Conservation (phyloP, 2,329 filamentous ascomycete species). For the Fusarium praegraminearum region DNA sequence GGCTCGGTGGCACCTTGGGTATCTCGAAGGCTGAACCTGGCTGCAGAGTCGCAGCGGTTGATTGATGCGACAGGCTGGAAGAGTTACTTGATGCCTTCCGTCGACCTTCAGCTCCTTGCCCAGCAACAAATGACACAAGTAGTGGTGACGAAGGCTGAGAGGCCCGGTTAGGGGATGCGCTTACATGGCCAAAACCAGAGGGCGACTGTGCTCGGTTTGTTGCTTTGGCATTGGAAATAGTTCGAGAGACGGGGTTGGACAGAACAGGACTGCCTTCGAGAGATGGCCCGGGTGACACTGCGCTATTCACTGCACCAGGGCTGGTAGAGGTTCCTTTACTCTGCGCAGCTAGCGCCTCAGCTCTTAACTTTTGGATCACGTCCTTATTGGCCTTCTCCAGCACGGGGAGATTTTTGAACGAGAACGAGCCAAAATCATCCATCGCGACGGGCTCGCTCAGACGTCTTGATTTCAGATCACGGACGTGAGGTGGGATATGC, state of each 20-base stretch:
- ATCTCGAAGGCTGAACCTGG: slow-evolving; percentile 79
- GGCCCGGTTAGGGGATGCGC: slow-evolving; percentile 86
- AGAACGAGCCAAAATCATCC: slow-evolving; percentile 96
- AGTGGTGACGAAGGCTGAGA: slow-evolving; percentile 79
- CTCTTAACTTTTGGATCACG: slow-evolving; percentile 94
- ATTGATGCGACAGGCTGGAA: slow-evolving; percentile 84
- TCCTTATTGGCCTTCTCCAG: slow-evolving; percentile 99
- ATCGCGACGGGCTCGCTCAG: slow-evolving; percentile 89
- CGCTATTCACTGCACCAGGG: slow-evolving; percentile 56
- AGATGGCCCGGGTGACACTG: slow-evolving; percentile 72
- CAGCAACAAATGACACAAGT: slow-evolving; percentile 95
- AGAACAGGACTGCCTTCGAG: slow-evolving; percentile 89
- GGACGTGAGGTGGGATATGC: slow-evolving; percentile 95
- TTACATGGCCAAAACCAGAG: slow-evolving; percentile 80
- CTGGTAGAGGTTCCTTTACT: slow-evolving; percentile 64
- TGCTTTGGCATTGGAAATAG: slow-evolving; percentile 84
- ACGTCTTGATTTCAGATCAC: slow-evolving; percentile 87
- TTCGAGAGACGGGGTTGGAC: slow-evolving; percentile 82
- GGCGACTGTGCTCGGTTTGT: slow-evolving; percentile 86
- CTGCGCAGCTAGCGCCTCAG: slow-evolving; percentile 83
- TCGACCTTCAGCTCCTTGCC: slow-evolving; percentile 79
- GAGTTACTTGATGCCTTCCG: slow-evolving; percentile 94
- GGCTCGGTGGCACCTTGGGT: slow-evolving; percentile 69
- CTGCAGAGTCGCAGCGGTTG: slow-evolving; percentile 69
- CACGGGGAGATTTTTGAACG: slow-evolving; percentile 97